phyloP scores from a whole-genome alignment of 176 grass and related monocot genomes.

The Olyra latifolia region DNA sequence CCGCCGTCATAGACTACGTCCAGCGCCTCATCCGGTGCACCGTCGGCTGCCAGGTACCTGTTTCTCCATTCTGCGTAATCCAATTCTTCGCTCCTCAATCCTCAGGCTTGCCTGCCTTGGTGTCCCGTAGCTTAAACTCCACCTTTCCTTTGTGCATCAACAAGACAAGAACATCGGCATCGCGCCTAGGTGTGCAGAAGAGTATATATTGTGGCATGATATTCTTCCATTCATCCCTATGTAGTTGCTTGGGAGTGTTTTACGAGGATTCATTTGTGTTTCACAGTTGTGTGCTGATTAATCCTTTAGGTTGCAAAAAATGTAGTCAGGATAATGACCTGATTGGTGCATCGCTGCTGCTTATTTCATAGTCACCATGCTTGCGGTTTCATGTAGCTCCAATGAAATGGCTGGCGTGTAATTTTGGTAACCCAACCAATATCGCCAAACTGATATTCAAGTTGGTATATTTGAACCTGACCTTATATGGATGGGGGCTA shows the following conservation, averaged over 20 bases:
- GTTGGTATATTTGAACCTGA: neutral
- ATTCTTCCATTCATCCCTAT: neutral
- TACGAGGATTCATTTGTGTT: neutral
- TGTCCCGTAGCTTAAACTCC: neutral
- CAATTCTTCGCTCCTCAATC: neutral
- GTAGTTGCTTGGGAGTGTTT: neutral
- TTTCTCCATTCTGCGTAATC: neutral
- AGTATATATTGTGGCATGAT: neutral
- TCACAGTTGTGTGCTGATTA: neutral
- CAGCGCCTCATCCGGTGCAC: constrained; percentile 50
- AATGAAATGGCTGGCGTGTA: neutral
- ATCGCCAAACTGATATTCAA: neutral
- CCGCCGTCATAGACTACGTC: constrained; percentile 69
- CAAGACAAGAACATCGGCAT: neutral
- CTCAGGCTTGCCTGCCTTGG: neutral
- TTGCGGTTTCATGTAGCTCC: neutral
- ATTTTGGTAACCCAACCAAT: neutral
- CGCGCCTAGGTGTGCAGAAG: neutral
- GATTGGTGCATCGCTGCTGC: neutral
- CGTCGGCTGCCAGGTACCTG: constrained; percentile 44
- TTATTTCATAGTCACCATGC: constrained; percentile 2
- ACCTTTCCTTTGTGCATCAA: neutral
- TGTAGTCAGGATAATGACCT: neutral
- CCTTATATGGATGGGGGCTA: neutral
- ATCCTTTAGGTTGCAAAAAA: constrained; percentile 5